phyloP scores from a whole-genome alignment of 768 basidiomycete species.

The Dentipellis fragilis region DNA sequence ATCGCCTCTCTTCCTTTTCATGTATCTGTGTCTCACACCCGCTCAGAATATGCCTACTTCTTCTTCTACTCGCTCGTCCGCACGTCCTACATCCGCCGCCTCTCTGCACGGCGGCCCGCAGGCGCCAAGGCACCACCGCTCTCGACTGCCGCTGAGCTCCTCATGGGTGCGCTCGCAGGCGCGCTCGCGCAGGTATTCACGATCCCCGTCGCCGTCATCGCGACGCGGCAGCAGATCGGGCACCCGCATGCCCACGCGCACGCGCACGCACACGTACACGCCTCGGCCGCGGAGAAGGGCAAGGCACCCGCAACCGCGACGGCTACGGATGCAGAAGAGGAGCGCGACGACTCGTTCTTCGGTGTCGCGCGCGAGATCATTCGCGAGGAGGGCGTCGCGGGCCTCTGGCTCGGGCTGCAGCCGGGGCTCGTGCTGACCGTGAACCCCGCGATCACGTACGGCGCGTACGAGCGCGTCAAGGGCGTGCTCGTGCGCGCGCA shows the following conservation, averaged over 20 bases:
- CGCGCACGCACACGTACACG: not conserved
- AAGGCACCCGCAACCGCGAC: constrained; percentile 3
- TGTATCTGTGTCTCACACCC: not conserved
- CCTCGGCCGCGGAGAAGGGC: not conserved
- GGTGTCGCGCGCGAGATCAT: constrained; percentile 80
- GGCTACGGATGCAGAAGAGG: constrained; percentile 19
- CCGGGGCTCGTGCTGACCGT: constrained; percentile 92
- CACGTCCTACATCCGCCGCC: constrained; percentile 66
- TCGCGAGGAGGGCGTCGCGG: constrained; percentile 76
- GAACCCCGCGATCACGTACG: constrained; percentile 97
- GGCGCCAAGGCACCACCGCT: constrained; percentile 54
- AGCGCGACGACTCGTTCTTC: constrained; percentile 60
- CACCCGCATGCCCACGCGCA: constrained; percentile 21
- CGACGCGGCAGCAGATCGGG: constrained; percentile 92
- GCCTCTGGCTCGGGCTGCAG: constrained; percentile 88
- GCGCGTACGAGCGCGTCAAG: constrained; percentile 88
- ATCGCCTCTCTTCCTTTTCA: not conserved
- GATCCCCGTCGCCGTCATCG: constrained; percentile 95
- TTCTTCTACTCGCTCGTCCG: constrained; percentile 96
- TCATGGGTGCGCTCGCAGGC: constrained; percentile 86
- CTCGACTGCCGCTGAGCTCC: constrained; percentile 71
- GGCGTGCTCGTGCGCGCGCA: constrained; percentile 51
- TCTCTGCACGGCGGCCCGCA: constrained; percentile 45
- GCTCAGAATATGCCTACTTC: constrained; percentile 94
- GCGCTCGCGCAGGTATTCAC: constrained; percentile 96